These are phyloP conservation scores for Skeletonema grethae DNA, from an alignment of 108 stramenopile genomes.

Conservation along the genomic window DNA sequence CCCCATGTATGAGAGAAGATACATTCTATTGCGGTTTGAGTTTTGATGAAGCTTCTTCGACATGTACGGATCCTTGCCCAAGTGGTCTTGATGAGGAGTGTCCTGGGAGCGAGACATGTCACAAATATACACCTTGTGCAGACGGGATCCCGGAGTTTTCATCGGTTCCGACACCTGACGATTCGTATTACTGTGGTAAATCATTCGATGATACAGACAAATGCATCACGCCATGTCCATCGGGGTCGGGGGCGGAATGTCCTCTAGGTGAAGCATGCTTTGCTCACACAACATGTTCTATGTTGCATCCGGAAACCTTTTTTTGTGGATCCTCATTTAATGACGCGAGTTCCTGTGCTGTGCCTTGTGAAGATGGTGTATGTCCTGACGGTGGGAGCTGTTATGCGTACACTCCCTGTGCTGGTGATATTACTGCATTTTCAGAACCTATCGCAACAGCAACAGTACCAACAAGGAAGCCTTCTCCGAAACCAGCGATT, in stretches of 20 bases:
- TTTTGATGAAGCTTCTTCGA: constrained; percentile 41
- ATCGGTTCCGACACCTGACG: neutral
- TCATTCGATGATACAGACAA: constrained; percentile 46
- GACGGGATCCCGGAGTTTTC: constrained; percentile 14
- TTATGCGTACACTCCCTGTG: constrained; percentile 49
- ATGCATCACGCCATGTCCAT: constrained; percentile 62
- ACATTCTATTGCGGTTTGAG: constrained; percentile 45
- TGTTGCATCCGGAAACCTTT: constrained; percentile 17
- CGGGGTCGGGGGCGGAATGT: constrained; percentile 53
- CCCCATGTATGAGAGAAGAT: constrained; percentile 54
- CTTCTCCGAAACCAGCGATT: neutral
- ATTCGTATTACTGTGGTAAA: constrained; percentile 64
- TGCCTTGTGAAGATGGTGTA: constrained; percentile 7
- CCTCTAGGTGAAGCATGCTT: constrained; percentile 62
- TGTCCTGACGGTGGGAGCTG: constrained; percentile 31
- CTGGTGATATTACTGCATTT: constrained; percentile 8
- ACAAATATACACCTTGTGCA: constrained; percentile 47
- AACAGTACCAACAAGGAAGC: neutral
- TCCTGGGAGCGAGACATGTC: constrained; percentile 25
- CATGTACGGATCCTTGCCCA: constrained; percentile 36
- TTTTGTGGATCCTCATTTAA: constrained; percentile 66
- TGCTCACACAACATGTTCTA: constrained; percentile 62
- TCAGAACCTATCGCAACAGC: neutral
- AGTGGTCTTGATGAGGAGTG: constrained; percentile 37
- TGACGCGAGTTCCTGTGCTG: constrained; percentile 19